Base-by-base conservation (phyloP, 2,329 filamentous ascomycete genomes). In the Drechslera avenae region DNA sequence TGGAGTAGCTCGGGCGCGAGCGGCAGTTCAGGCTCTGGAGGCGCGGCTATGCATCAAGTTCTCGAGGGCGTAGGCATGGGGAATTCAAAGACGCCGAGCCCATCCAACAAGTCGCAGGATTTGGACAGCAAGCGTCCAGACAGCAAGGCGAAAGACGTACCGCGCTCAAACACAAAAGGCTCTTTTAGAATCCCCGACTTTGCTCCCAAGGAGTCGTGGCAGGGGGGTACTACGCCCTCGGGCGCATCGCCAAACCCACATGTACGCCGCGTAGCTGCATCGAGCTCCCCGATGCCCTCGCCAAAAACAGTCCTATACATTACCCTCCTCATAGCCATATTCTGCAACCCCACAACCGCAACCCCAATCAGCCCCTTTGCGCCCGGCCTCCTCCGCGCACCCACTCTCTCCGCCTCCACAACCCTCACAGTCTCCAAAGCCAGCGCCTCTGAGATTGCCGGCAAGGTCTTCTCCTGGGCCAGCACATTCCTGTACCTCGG, bases 281-380 rank as follows among this genome's bases (percentile, higher is more conserved):
- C 75, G 4, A 73, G 70, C 16, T 74, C 78, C 21, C 75, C 76
- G 4, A 75, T 76, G 39, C 73, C 76, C 67, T 65, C 77, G 0
- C 78, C 78, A 2, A 72, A 75, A 44, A 79, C 78, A 1, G 56
- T 79, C 23, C 67, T 80, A 13, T 75, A 79, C 63, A 66, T 80
- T 28, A 73, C 76, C 17, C 75, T 79, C 49, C 53, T 79, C 30
- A 68, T 79, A 34, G 76, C 77, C 17, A 61, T 80, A 16, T 67
- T 74, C 10, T 64, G 67, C 16, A 74, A 74, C 40, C 73, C 75
- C 8, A 74, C 68, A 8, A 54, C 50, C 66, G 54, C 73, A 60
- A 57, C 54, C 57, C 53, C 60, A 42, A 45, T 70, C 21, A 63
- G 52, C 34, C 65, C 62, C 4, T 68, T 66, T 12, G 57, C 64